Conservation (phyloP, 495 filamentous ascomycete genomes). For the Venustampulla echinocandica region DNA sequence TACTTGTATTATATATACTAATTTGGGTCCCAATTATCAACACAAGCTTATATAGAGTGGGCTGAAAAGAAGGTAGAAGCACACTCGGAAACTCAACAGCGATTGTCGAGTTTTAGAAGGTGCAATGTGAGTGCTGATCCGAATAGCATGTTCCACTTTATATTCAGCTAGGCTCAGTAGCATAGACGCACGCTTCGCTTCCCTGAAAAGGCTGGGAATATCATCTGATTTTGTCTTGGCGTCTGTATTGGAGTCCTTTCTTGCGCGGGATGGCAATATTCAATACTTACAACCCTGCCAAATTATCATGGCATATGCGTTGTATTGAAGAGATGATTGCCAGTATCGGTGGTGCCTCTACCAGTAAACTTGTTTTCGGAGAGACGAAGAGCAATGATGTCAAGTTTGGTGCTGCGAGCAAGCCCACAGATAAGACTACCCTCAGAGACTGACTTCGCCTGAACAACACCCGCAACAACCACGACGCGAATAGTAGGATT, state of each 20-base stretch:
- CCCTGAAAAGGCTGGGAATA: constrained; percentile 22
- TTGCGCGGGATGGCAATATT: constrained; percentile 7
- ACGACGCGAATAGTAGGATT: constrained; percentile 40
- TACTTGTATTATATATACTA: too few relatives aligned
- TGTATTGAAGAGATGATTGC: constrained; percentile 53
- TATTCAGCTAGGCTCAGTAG: constrained; percentile 22
- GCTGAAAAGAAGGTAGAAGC: constrained; percentile 56
- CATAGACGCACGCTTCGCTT: constrained; percentile 22
- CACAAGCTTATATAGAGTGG: too few relatives aligned
- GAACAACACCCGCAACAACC: constrained; percentile 49
- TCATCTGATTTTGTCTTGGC: constrained; percentile 15
- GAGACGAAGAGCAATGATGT: constrained; percentile 42
- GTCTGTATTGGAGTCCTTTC: constrained; percentile 13
- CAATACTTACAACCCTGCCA: too few relatives aligned
- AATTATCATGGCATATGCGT: constrained; percentile 29
- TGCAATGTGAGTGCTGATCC: constrained; percentile 17
- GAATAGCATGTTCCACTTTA: constrained; percentile 21
- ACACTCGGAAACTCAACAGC: constrained; percentile 67
- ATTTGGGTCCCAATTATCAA: too few relatives aligned
- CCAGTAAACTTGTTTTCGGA: constrained; percentile 50
- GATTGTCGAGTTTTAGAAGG: constrained; percentile 24
- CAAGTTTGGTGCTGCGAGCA: constrained; percentile 24
- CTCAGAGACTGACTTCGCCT: constrained; percentile 31
- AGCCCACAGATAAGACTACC: constrained; percentile 25
- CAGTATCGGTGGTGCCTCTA: constrained; percentile 45